Conservation (phyloP, 2,329 filamentous ascomycete genomes). For the Dothiorella sarmentorum region DNA sequence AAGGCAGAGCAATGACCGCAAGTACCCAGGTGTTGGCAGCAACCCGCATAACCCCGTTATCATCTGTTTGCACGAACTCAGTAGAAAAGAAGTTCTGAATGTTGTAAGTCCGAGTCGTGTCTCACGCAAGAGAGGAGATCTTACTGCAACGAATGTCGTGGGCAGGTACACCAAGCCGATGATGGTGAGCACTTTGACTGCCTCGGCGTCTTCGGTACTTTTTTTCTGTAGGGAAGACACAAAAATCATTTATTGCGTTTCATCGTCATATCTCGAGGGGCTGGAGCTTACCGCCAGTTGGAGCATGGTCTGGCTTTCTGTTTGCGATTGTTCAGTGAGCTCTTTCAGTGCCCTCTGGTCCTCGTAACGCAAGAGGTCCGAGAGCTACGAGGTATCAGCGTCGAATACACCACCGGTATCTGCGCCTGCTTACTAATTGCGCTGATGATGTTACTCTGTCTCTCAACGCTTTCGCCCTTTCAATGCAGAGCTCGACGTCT, state of each 20-base stretch:
- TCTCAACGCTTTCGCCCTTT: background rate
- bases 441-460: background rate
- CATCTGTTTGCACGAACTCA: background rate
- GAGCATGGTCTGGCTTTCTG: background rate
- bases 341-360: slow-evolving; percentile 14
- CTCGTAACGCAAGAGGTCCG: slow-evolving; percentile 19
- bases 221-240: background rate
- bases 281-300: slow-evolving; percentile 1
- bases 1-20: background rate
- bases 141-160: background rate
- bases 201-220: background rate
- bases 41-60: background rate
- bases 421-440: slow-evolving; percentile 5
- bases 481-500: background rate
- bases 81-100: slow-evolving; percentile 8
- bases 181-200: background rate
- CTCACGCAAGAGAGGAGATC: background rate
- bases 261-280: no score
- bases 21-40: background rate
- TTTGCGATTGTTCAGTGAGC: background rate
- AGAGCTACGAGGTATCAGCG: slow-evolving; percentile 5
- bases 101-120: background rate
- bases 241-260: no score
- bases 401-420: no score
- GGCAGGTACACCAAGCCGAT: slow-evolving; percentile 2